Evolutionary conservation across 129 eudicot species (phyloP).

Genomic region (carrot (Daucus carota)): DNA sequence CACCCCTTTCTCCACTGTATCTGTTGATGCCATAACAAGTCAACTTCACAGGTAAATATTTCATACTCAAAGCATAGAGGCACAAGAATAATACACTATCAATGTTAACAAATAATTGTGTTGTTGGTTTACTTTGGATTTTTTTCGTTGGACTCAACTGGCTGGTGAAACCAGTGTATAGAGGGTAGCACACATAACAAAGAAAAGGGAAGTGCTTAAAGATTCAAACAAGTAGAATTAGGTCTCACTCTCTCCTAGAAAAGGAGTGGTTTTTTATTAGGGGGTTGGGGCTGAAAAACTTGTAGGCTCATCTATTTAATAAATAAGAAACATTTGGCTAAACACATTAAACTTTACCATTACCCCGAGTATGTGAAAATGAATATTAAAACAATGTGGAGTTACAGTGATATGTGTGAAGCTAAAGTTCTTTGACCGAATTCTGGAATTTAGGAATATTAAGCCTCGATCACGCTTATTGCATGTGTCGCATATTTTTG

Average conservation of each 20-base stretch:
- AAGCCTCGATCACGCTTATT: too few relatives aligned
- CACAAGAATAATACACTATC: not conserved
- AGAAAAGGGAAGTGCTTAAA: not conserved
- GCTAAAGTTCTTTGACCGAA: too few relatives aligned
- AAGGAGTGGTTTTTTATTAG: too few relatives aligned
- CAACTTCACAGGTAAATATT: conserved; percentile 74
- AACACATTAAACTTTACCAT: too few relatives aligned
- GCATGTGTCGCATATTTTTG: too few relatives aligned
- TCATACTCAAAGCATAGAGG: not conserved
- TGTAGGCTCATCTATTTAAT: too few relatives aligned
- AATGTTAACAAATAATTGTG: not conserved
- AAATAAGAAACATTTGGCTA: too few relatives aligned
- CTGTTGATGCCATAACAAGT: conserved; percentile 61
- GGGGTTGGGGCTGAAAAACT: too few relatives aligned
- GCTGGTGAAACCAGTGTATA: not conserved
- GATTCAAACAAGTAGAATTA: not conserved
- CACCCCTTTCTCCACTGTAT: conserved; percentile 75
- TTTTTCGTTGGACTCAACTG: not conserved
- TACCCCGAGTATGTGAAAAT: too few relatives aligned
- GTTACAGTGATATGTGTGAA: too few relatives aligned
- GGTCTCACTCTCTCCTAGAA: not conserved
- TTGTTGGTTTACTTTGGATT: not conserved
- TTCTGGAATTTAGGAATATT: too few relatives aligned
- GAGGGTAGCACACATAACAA: not conserved
- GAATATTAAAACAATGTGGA: too few relatives aligned